Evolutionary conservation across 805 yeast genomes (phyloP), one percentile per base, ranked within the genome.

Genomic region (Citeromyces matritensis): DNA sequence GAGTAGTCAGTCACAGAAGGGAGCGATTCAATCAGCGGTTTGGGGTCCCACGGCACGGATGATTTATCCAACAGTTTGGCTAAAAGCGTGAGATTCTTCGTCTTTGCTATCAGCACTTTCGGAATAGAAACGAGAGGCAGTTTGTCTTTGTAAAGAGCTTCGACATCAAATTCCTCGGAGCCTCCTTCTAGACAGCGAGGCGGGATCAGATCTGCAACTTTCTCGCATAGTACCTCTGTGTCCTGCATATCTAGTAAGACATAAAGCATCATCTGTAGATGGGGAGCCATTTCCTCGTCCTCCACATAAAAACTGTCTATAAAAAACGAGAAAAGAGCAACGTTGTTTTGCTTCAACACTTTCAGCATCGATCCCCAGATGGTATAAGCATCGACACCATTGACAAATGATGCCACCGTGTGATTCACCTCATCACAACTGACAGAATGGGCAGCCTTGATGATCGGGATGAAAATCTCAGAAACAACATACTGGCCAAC

Each of bases 241-340:
- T 7, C 21, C 21, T 5, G 21, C 7, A 17, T 17, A 17, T 17
- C 21, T 17, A 17, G 21, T 7, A 17, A 17, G 13, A 48, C 43
- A 3, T 58, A 35, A 14, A 78, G 44, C 2, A 63, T 35, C 1
- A 66, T 55, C 12, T 83, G 41, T 1, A 85, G 47, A 1, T 80
- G 63, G 27, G 83, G 51, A 0, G 97, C 53, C 79, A 84, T 83
- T 38, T 85, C 97, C 41, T 85, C 96, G 39, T 88, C 98, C 27
- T 67, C 69, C 19, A 85, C 72, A 39, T 81, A 69, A 55, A 83
- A 88, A 33, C 65, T 65, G 14, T 59, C 57, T 9, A 84, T 39
- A 11, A 82, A 61, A 48, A 75, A 86, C 4, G 57, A 51, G 6
- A 83, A 55, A 12, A 80, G 54, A 0, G 60, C 65, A 14, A 70